Conservation (phyloP, 2,329 filamentous ascomycete species). For the Diplodia scrobiculata region DNA sequence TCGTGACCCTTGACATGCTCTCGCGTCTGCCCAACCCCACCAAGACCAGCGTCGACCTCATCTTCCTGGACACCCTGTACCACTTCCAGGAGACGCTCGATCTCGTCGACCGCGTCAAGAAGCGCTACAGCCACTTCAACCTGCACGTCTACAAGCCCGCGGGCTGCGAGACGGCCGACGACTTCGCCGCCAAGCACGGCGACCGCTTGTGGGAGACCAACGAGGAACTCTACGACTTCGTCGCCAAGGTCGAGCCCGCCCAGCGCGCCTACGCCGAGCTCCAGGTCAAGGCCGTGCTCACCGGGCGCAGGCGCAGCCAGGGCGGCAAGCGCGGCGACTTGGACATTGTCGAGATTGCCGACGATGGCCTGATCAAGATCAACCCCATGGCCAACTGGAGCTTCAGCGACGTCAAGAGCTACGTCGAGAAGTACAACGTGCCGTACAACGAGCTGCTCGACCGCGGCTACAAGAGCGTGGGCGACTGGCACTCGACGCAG, state of each 20-base stretch:
- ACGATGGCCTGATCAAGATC: slow-evolving; percentile 91
- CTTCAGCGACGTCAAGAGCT: slow-evolving; percentile 85
- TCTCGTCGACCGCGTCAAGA: slow-evolving; percentile 66
- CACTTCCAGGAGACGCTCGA: slow-evolving; percentile 56
- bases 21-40: slow-evolving; percentile 68
- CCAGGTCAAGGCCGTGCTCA: slow-evolving; percentile 85
- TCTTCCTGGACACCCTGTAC: slow-evolving; percentile 59
- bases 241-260: slow-evolving; percentile 96
- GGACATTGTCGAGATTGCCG: slow-evolving; percentile 89
- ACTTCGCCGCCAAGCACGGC: slow-evolving; percentile 83
- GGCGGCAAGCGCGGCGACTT: slow-evolving; percentile 89
- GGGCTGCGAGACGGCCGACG: slow-evolving; percentile 68
- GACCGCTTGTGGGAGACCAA: slow-evolving; percentile 80
- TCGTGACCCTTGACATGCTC: slow-evolving; percentile 65
- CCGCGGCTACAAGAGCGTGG: slow-evolving; percentile 94
- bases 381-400: slow-evolving; percentile 95
- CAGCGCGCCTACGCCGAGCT: slow-evolving; percentile 87
- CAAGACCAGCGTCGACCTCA: slow-evolving; percentile 56
- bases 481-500: slow-evolving; percentile 95
- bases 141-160: slow-evolving; percentile 90
- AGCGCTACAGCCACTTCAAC: slow-evolving; percentile 74
- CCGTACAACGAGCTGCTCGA: slow-evolving; percentile 93
- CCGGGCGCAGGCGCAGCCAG: slow-evolving; percentile 86
- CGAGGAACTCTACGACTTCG: slow-evolving; percentile 90
- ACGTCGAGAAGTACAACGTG: slow-evolving; percentile 82